Evolutionary conservation across 805 yeast genomes (phyloP), one percentile per base, ranked within the genome.

Genomic region (Cyberlindnera xylosilytica): DNA sequence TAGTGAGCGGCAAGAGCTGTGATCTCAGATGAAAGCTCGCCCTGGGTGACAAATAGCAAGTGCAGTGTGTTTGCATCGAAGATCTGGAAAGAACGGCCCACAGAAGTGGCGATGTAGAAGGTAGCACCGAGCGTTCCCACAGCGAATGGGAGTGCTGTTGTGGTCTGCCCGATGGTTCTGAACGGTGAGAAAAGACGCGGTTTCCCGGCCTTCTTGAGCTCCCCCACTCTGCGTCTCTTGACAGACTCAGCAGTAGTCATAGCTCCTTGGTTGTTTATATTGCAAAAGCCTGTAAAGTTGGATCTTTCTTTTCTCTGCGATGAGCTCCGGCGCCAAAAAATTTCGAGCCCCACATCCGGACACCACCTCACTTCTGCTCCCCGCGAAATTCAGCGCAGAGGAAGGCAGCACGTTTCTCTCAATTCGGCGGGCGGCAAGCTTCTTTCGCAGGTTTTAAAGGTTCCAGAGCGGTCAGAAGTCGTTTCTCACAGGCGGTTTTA

Each of bases 41-140:
- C 76, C 50, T 80, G 86, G 1, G 96, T 87, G 11, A 91, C 95
- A 64, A 93, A 91, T 18, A 91, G 67, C 49, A 91, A 68, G 52
- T 87, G 93, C 48, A 91, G 68, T 6, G 86, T 87, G 24, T 91
- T 79, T 55, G 86, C 96, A 66, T 93, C 99, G 58, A 86, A 93
- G 22, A 93, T 87, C 62, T 91, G 98, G 68, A 93, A 87, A 1
- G 91, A 74, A 40, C 80, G 73, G 3, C 97, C 98, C 18, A 93
- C 96, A 34, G 87, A 81, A 0, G 98, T 91, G 15, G 83, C 95
- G 30, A 88, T 78, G 56, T 90, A 85, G 56, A 85, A 90, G 1
- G 95, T 80, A 13, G 87, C 74, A 39, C 99, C 99, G 45, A 91
- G 72, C 2, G 91, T 80, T 20, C 98, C 95, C 17, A 88, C 70